A percentile compares a stretch with the other conserved stretches of the same genome.
Conservation (phyloP, 2,329 filamentous ascomycete species). For the Pseudogymnoascus sp. region DNA sequence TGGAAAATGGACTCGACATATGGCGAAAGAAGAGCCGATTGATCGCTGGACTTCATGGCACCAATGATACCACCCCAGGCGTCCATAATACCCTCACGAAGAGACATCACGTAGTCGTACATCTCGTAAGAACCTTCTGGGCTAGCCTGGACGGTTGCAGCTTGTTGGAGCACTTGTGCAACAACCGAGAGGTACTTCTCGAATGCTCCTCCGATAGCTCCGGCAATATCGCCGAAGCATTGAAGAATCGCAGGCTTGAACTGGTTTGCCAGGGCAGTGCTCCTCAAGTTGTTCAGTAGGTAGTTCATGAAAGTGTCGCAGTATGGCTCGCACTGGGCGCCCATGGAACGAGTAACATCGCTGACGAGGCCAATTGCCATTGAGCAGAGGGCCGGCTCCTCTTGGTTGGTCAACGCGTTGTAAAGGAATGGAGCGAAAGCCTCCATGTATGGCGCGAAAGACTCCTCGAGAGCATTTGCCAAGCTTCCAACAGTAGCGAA, state of each 20-base stretch:
- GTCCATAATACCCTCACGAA: slow-evolving; percentile 97
- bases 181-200: slow-evolving; percentile 90
- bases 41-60: slow-evolving; percentile 76
- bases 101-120: slow-evolving; percentile 89
- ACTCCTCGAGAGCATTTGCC: slow-evolving; percentile 81
- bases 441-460: slow-evolving; percentile 97
- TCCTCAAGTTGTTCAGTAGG: slow-evolving; percentile 84
- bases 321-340: slow-evolving; percentile 84
- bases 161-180: slow-evolving; percentile 88
- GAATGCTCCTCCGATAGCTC: slow-evolving; percentile 84
- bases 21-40: slow-evolving; percentile 63
- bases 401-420: slow-evolving; percentile 89
- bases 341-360: slow-evolving; percentile 87
- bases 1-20: slow-evolving; percentile 82
- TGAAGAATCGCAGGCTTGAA: slow-evolving; percentile 98
- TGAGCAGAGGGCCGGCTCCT: slow-evolving; percentile 86
- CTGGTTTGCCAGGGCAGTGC: slow-evolving; percentile 80
- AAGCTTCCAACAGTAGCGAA: slow-evolving; percentile 91
- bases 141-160: slow-evolving; percentile 69
- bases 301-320: slow-evolving; percentile 99
- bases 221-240: slow-evolving; percentile 95
- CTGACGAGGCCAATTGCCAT: slow-evolving; percentile 97
- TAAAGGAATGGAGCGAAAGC: slow-evolving; percentile 87
- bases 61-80: slow-evolving; percentile 96
- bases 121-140: slow-evolving; percentile 85